Evolutionary conservation across 768 basidiomycete genomes (phyloP), one percentile per base, ranked within the genome.

Genomic region (Phanerodontia chrysosporium): DNA sequence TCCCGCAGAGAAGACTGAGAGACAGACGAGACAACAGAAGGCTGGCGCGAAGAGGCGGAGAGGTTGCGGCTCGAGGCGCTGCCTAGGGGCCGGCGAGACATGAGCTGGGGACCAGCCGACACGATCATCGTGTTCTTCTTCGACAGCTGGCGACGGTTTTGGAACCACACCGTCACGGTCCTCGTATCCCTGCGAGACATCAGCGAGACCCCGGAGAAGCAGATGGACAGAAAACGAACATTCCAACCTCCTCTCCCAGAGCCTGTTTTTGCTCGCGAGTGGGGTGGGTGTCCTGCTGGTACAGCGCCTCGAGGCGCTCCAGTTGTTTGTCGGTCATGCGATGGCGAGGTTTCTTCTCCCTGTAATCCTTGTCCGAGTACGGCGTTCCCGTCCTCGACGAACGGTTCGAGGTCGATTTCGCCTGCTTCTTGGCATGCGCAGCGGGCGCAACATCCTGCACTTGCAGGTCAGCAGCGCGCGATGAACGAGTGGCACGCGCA

Each of bases 81-180:
- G 58, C 49, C 39, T 39, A 49, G 53, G 27, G 51, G 62, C 45
- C 49, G 60, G 51, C 55, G 62, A 45, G 32, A 58, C 58, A 39
- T 55, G 46, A 22, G 30, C 49, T 36, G 44, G 14, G 54, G 59
- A 16, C 55, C 39, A 6, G 55, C 57, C 28, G 49, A 28, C 27
- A 61, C 55, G 51, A 61, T 58, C 49, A 36, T 12, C 42, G 60
- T 45, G 55, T 61, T 56, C 49, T 65, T 58, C 56, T 62, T 62
- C 42, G 63, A 62, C 29, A 65, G 63, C 64, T 73, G 72, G 14
- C 72, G 69, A 18, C 70, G 67, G 57, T 73, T 73, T 57, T 73
- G 72, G 62, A 73, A 72, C 72, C 72, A 73, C 30, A 73, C 69
- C 39, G 72, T 65, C 28, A 73, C 72, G 45, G 66, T 67, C 36